These are phyloP conservation scores for Gonapodya prolifera DNA, from an alignment of 192 early-diverging fungal genomes.

Conservation along the genomic window DNA sequence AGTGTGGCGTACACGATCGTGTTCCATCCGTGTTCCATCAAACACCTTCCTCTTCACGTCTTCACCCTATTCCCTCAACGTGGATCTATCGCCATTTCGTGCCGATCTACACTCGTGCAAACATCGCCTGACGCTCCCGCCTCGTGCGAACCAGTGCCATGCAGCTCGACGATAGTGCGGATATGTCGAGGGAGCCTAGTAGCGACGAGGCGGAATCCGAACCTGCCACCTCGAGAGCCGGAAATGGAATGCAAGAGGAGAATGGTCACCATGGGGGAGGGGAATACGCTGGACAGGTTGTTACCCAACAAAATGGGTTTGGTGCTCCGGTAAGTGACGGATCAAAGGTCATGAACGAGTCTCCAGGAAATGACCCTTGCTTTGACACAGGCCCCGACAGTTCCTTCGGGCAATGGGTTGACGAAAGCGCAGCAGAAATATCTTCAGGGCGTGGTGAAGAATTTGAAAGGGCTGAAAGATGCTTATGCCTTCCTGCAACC, in stretches of 20 bases:
- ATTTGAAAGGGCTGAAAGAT: conserved; percentile 67
- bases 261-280: neutral
- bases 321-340: neutral
- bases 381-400: neutral
- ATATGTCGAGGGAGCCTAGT: neutral
- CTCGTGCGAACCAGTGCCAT: neutral
- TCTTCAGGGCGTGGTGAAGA: conserved; percentile 56
- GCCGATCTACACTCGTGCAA: neutral
- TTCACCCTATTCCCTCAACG: neutral
- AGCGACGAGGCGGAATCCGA: neutral
- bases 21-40: neutral
- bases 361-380: too few relatives aligned
- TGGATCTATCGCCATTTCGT: too few relatives aligned
- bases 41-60: neutral
- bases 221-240: neutral
- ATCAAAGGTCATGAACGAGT: too few relatives aligned
- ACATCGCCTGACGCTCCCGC: neutral
- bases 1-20: neutral
- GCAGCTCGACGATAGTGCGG: neutral
- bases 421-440: conserved; percentile 74
- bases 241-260: neutral
- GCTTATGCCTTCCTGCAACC: conserved; percentile 75
- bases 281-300: neutral
- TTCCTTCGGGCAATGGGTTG: neutral
- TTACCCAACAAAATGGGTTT: neutral